Conservation (phyloP, 2,329 filamentous ascomycete species). For the Ophiosphaerella narmari region DNA sequence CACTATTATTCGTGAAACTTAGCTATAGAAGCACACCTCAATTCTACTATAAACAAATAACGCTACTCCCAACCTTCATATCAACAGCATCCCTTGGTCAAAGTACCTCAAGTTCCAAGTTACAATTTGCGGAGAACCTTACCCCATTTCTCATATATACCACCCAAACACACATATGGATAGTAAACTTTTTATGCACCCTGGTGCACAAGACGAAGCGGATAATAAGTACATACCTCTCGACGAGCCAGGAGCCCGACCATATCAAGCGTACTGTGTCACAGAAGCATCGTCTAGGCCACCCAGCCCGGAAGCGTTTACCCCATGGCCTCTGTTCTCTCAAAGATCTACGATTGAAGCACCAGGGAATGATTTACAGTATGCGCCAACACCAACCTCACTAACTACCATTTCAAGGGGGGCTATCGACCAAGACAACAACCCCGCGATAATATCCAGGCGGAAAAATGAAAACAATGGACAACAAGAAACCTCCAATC, state of each 20-base stretch:
- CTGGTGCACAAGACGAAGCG: not conserved
- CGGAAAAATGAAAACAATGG: slow-evolving; percentile 4
- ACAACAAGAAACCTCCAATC: slow-evolving; percentile 1
- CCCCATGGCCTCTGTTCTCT: slow-evolving; percentile 6
- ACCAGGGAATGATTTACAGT: not conserved
- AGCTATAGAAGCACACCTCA: not conserved
- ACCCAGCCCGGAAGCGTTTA: slow-evolving; percentile 16
- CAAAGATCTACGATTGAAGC: not conserved
- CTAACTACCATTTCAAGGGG: not conserved
- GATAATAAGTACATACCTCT: slow-evolving; percentile 3
- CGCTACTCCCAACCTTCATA: not conserved
- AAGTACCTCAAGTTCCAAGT: too few relatives aligned
- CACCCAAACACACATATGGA: not conserved
- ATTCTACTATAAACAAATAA: not conserved
- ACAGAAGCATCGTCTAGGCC: slow-evolving; percentile 23
- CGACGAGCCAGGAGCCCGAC: not conserved
- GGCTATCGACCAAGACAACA: not conserved
- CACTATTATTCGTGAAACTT: not conserved
- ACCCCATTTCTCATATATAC: too few relatives aligned
- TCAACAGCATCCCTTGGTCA: too few relatives aligned
- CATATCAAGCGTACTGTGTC: slow-evolving; percentile 27
- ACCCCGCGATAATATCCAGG: not conserved
- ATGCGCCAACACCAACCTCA: not conserved
- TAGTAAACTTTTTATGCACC: not conserved
- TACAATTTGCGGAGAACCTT: too few relatives aligned